Percentiles rank a stretch among this genome's conserved stretches.
These are phyloP conservation scores for Ceriops tagal DNA, from an alignment of 345 rosid genomes.

Conservation along the genomic window DNA sequence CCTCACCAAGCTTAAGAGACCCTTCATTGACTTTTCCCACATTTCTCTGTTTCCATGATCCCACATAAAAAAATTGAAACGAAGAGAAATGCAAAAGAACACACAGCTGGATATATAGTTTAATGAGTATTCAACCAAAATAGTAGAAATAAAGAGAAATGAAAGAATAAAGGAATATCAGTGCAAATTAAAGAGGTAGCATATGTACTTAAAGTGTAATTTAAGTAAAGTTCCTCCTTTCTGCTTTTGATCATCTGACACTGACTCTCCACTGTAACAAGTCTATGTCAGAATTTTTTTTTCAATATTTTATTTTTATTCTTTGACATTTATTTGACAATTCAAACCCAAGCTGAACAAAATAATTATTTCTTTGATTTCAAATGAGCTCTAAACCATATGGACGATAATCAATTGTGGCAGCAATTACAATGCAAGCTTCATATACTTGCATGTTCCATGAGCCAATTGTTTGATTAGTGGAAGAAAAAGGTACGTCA, in stretches of 20 bases:
- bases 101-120: background rate
- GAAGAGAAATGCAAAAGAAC: background rate
- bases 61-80: background rate
- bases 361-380: background rate
- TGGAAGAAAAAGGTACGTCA: background rate
- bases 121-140: background rate
- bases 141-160: background rate
- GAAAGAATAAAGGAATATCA: background rate
- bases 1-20: conserved; percentile 19
- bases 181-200: background rate
- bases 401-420: background rate
- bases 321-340: too few species aligned
- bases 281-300: too few species aligned
- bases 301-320: too few species aligned
- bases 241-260: too few species aligned
- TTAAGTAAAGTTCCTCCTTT: background rate
- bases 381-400: background rate
- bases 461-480: background rate
- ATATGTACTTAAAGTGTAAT: background rate
- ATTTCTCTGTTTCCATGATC: conserved; percentile 18
- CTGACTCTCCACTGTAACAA: too few species aligned
- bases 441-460: background rate
- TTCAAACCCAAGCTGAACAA: background rate
- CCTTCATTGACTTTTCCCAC: conserved; percentile 30
- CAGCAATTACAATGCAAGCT: too few species aligned